Evolutionary conservation across 2,329 filamentous ascomycete species (phyloP).

Genomic region (Penicillium concentricum): DNA sequence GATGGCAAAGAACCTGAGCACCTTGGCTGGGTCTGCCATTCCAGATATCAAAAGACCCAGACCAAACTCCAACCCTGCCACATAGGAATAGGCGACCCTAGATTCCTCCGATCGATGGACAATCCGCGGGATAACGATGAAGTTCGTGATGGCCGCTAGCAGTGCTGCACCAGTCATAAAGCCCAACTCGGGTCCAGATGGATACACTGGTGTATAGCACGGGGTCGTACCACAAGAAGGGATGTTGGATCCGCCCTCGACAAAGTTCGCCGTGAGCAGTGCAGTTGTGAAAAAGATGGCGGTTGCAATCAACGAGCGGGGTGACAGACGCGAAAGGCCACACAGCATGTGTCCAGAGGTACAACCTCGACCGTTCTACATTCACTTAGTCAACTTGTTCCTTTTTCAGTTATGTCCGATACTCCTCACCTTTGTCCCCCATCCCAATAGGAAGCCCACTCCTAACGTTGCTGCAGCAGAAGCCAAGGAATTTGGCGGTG

Average conservation of each 20-base stretch:
- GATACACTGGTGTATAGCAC: conserved; percentile 50
- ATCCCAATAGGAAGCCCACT: conserved; percentile 49
- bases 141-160: conserved; percentile 33
- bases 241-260: conserved; percentile 37
- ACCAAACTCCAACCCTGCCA: conserved; percentile 52
- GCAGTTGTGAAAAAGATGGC: conserved; percentile 46
- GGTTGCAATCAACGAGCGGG: conserved; percentile 51
- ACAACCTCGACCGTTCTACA: conserved; percentile 50
- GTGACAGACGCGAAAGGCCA: conserved; percentile 50
- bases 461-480: conserved; percentile 41
- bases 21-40: conserved; percentile 53
- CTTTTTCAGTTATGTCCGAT: neutral
- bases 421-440: conserved; percentile 52
- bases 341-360: conserved; percentile 59
- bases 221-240: conserved; percentile 42
- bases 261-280: conserved; percentile 44
- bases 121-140: conserved; percentile 32
- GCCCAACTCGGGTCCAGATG: conserved; percentile 34
- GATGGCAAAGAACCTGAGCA: conserved; percentile 51
- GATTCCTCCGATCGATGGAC: conserved; percentile 33
- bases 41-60: conserved; percentile 53
- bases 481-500: conserved; percentile 33
- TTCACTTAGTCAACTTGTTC: neutral
- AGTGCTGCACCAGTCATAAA: conserved; percentile 35
- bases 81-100: conserved; percentile 41